A percentile compares a stretch with the other conserved stretches of the same genome.
Conservation (phyloP, 495 filamentous ascomycete genomes). For the Hypomontagnella submonticulosa region DNA sequence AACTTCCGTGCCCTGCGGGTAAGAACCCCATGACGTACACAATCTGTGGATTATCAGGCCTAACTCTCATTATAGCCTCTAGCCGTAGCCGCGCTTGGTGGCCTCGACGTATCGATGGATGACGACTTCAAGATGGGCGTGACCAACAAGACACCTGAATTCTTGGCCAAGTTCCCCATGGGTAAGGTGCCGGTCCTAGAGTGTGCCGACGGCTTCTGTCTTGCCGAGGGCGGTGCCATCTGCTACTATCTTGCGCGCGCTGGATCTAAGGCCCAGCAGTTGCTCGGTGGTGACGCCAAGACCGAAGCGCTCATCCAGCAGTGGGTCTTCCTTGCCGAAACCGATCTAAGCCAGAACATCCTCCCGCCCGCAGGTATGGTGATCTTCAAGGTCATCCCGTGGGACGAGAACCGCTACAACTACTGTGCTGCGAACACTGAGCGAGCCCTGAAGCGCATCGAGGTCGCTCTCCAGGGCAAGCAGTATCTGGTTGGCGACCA, state of each 20-base stretch:
- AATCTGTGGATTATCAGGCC: neutral
- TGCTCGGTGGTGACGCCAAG: conserved; percentile 60
- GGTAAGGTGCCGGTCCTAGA: conserved; percentile 71
- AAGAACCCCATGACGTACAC: conserved; percentile 24
- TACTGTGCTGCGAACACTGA: conserved; percentile 42
- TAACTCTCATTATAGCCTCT: conserved; percentile 52
- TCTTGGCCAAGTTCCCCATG: conserved; percentile 69
- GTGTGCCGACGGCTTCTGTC: conserved; percentile 60
- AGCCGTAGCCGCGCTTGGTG: conserved; percentile 64
- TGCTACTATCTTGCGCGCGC: conserved; percentile 63
- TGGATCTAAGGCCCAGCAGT: conserved; percentile 62
- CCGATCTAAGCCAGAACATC: conserved; percentile 54
- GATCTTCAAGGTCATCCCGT: conserved; percentile 48
- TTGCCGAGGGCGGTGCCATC: conserved; percentile 68
- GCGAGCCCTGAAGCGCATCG: conserved; percentile 55
- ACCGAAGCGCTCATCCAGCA: conserved; percentile 61
- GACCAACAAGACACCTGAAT: conserved; percentile 63
- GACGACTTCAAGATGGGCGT: conserved; percentile 55
- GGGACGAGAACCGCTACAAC: conserved; percentile 52
- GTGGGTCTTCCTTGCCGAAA: conserved; percentile 63
- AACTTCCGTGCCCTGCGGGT: conserved; percentile 65
- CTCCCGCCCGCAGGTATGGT: conserved; percentile 47
- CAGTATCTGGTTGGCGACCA: conserved; percentile 62
- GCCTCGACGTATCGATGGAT: conserved; percentile 54
- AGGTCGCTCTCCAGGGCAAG: conserved; percentile 54